Conservation (phyloP, 306 rosid genomes). For the Carpinus fangiana region DNA sequence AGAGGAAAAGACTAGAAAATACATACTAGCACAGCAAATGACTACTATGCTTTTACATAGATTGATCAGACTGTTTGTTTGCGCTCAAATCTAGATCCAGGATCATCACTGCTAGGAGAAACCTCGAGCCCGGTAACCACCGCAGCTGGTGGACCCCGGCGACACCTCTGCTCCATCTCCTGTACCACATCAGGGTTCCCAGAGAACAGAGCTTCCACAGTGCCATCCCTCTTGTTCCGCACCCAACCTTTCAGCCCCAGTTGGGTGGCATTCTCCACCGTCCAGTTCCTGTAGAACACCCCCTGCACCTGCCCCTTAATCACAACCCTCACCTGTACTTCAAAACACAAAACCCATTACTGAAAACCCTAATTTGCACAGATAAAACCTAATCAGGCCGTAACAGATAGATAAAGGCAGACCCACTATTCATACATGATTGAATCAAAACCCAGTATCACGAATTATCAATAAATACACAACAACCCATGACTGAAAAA, state of each 20-base stretch:
- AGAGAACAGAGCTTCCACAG: conserved; percentile 58
- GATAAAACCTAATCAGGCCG: background rate
- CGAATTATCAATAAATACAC: background rate
- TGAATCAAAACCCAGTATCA: background rate
- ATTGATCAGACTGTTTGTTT: conserved; percentile 55
- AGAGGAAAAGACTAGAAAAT: background rate
- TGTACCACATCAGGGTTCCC: conserved; percentile 39
- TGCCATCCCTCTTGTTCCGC: conserved; percentile 54
- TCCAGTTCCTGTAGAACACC: conserved; percentile 60
- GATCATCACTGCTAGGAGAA: conserved; percentile 58
- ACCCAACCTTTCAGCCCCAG: conserved; percentile 62
- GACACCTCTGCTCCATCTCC: conserved; percentile 89
- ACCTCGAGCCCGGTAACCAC: conserved; percentile 69
- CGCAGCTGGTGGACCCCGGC: conserved; percentile 79
- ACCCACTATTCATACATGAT: background rate
- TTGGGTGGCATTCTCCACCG: conserved; percentile 42
- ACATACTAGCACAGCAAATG: conserved; percentile 11
- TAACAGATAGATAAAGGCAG: background rate
- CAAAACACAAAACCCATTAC: conserved; percentile 7
- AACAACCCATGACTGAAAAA: background rate
- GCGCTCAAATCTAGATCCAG: conserved; percentile 60
- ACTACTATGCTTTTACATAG: conserved; percentile 1
- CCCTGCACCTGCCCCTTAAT: conserved; percentile 87
- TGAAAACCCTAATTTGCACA: background rate
- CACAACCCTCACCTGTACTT: conserved; percentile 79